phyloP scores from a whole-genome alignment of 164 flowering plant species.

The Litsea cubeba region DNA sequence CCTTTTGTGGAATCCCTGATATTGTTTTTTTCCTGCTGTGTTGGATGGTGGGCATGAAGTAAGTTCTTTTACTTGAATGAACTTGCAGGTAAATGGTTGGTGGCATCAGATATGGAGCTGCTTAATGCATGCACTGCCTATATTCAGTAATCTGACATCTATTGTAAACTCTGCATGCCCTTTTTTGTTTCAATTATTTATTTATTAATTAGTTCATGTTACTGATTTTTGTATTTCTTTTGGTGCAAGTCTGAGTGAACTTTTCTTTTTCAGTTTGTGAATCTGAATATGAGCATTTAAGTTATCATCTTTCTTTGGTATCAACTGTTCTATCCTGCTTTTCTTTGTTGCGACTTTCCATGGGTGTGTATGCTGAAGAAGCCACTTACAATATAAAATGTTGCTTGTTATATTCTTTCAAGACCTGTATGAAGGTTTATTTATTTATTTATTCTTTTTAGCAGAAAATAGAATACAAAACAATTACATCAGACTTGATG shows the following conservation, averaged over 20 bases:
- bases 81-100: conserved; percentile 51
- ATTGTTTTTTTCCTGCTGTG: background rate
- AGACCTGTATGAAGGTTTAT: too few relatives aligned
- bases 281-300: background rate
- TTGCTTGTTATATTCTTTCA: too few relatives aligned
- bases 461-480: too few relatives aligned
- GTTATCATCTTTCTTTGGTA: background rate
- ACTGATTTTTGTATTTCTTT: background rate
- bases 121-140: conserved; percentile 68
- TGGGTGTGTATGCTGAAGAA: background rate
- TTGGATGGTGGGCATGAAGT: background rate
- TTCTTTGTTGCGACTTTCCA: background rate
- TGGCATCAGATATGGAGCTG: conserved; percentile 81
- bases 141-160: conserved; percentile 53
- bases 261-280: background rate
- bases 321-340: background rate
- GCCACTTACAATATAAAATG: too few relatives aligned
- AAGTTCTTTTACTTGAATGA: conserved; percentile 7
- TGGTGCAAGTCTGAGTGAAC: background rate
- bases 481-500: too few relatives aligned
- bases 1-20: background rate
- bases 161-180: conserved; percentile 53
- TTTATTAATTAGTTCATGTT: background rate
- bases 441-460: too few relatives aligned
- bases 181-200: background rate